These are phyloP conservation scores for Rhynchospora breviuscula DNA, from an alignment of 176 grass and related monocot genomes.

Conservation along the genomic window DNA sequence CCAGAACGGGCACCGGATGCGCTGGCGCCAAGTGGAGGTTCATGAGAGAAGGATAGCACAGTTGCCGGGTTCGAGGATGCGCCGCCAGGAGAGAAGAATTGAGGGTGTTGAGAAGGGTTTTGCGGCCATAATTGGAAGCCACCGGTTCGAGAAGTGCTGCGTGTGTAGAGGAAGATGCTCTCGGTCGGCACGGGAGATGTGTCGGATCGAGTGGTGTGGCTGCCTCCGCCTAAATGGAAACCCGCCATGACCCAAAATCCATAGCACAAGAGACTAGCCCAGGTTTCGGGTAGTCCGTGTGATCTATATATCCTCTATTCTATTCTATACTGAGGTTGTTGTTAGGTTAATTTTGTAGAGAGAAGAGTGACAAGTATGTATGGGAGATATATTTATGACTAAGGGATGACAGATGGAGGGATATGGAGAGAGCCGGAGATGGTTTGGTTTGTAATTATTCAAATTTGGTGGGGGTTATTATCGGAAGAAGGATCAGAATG, in stretches of 20 bases:
- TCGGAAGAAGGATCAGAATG: conserved; percentile 38
- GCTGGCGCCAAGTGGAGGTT: background rate
- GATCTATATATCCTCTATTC: background rate
- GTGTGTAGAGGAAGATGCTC: conserved; percentile 73
- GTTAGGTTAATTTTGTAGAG: conserved; percentile 30
- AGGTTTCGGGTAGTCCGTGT: conserved; percentile 12
- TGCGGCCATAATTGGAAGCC: conserved; percentile 86
- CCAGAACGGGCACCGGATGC: conserved; percentile 43
- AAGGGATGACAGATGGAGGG: background rate
- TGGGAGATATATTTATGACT: background rate
- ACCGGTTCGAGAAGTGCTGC: conserved; percentile 45
- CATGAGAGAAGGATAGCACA: conserved; percentile 26
- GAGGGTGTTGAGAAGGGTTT: conserved; percentile 22
- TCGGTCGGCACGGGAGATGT: conserved; percentile 30
- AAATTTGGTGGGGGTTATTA: conserved; percentile 19
- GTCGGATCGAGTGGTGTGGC: conserved; percentile 19
- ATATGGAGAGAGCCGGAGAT: background rate
- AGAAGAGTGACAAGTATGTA: conserved; percentile 1
- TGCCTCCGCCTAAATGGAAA: conserved; percentile 81
- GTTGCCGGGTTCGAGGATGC: conserved; percentile 11
- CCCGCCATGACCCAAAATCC: conserved; percentile 80
- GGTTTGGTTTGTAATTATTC: conserved; percentile 17
- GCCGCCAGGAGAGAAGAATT: conserved; percentile 61
- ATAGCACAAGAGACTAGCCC: conserved; percentile 34
- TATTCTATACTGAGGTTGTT: background rate